Evolutionary conservation across 441 rosid species (phyloP).

Genomic region (Pelargonium cotyledonis): DNA sequence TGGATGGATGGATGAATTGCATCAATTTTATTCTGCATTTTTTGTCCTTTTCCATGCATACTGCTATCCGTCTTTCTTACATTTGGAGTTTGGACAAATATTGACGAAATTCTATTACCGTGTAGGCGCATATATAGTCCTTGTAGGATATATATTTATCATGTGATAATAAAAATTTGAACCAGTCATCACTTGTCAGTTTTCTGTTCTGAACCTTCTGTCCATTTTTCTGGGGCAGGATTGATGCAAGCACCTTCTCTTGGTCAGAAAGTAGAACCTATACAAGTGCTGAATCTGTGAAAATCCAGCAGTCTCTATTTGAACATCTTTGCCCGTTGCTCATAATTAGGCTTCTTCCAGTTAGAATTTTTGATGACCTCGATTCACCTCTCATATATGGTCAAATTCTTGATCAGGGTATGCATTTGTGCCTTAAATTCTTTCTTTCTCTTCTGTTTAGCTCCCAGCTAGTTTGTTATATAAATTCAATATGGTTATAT

Average conservation of each 20-base stretch:
- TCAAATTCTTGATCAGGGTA: conserved; percentile 45
- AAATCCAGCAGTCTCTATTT: conserved; percentile 52
- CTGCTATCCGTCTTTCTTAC: conserved; percentile 1
- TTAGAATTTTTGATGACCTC: conserved; percentile 64
- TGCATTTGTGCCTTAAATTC: conserved; percentile 16
- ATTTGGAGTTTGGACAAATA: not conserved
- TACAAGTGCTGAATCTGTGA: conserved; percentile 30
- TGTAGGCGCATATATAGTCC: not conserved
- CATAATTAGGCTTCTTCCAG: conserved; percentile 72
- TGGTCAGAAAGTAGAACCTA: conserved; percentile 31
- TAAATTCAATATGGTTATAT: conserved; percentile 4
- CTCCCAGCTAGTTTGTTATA: conserved; percentile 2
- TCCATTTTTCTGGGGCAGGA: conserved; percentile 24
- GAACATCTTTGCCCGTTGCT: conserved; percentile 85
- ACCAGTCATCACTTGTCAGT: conserved; percentile 2
- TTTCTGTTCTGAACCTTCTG: conserved; percentile 14
- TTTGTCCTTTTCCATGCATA: not conserved
- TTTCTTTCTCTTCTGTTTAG: conserved; percentile 4
- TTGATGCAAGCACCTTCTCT: conserved; percentile 31
- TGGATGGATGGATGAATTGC: not conserved
- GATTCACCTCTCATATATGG: conserved; percentile 51
- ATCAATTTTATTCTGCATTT: not conserved
- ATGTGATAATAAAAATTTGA: not conserved
- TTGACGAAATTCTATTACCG: not conserved
- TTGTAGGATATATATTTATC: not conserved